These are phyloP conservation scores for Dimargaris xerosporica DNA, from an alignment of 192 early-diverging fungal species.

Conservation along the genomic window DNA sequence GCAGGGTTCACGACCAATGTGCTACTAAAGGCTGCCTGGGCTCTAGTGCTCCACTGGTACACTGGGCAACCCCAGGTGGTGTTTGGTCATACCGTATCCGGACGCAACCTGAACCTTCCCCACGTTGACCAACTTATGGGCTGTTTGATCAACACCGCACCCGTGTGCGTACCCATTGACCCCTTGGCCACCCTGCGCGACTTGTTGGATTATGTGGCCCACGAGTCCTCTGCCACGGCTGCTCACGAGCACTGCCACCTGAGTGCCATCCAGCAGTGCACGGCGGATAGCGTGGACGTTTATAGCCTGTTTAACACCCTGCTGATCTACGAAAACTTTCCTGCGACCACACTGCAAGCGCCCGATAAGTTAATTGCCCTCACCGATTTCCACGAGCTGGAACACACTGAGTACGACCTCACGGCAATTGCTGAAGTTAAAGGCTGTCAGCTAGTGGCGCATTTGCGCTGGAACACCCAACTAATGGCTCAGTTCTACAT, in stretches of 20 bases:
- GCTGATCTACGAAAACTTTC: conserved; percentile 1
- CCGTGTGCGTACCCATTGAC: not conserved
- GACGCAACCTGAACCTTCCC: not conserved
- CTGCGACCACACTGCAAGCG: not conserved
- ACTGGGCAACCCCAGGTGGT: not conserved
- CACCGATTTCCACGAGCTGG: not conserved
- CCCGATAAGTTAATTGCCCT: not conserved
- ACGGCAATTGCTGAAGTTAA: not conserved
- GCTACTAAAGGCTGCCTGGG: not conserved
- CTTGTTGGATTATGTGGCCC: not conserved
- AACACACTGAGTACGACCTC: not conserved
- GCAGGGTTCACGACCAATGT: not conserved
- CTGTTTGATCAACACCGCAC: not conserved
- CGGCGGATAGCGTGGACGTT: not conserved
- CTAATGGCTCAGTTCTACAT: too few relatives aligned
- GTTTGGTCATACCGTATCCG: conserved; percentile 1
- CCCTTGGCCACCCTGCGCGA: not conserved
- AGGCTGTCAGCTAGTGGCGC: not conserved
- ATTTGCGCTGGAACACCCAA: not conserved
- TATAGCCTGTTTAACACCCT: not conserved
- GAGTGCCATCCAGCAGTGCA: not conserved
- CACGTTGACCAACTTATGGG: not conserved
- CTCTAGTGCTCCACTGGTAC: not conserved
- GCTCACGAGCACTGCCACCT: not conserved
- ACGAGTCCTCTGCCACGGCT: not conserved